phyloP scores from a whole-genome alignment of 345 rosid species.

The Combretum micranthum region DNA sequence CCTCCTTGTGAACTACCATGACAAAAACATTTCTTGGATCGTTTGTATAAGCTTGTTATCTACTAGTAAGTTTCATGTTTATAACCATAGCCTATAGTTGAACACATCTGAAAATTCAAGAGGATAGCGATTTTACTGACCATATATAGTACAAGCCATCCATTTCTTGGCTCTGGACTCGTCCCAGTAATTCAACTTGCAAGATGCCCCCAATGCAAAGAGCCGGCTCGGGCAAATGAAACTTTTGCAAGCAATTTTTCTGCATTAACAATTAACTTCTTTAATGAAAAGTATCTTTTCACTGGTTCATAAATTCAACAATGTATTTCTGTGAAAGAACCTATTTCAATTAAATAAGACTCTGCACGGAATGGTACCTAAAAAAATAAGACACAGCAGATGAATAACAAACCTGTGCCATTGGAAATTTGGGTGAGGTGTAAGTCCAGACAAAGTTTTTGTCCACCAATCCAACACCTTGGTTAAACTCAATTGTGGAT shows the following conservation, averaged over 20 bases:
- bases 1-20: too few species aligned
- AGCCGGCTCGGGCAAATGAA: constrained; percentile 27
- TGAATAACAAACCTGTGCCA: constrained; percentile 24
- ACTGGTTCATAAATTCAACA: too few species aligned
- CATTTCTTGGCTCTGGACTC: constrained; percentile 28
- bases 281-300: too few species aligned
- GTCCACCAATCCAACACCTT: constrained; percentile 7
- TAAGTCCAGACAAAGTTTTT: constrained; percentile 28
- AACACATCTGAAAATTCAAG: background rate
- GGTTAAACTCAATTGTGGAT: background rate
- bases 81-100: too few species aligned
- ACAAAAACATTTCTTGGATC: too few species aligned
- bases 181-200: constrained; percentile 25
- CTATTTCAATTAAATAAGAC: too few species aligned
- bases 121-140: constrained; percentile 6
- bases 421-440: constrained; percentile 32
- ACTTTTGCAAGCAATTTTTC: constrained; percentile 24
- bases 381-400: background rate
- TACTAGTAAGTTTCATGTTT: too few species aligned
- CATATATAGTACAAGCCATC: constrained; percentile 25
- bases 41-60: too few species aligned
- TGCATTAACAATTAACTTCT: constrained; percentile 4
- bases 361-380: too few species aligned
- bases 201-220: constrained; percentile 24
- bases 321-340: too few species aligned